Conservation (phyloP, 345 rosid genomes). For the Iberis pinnata region DNA sequence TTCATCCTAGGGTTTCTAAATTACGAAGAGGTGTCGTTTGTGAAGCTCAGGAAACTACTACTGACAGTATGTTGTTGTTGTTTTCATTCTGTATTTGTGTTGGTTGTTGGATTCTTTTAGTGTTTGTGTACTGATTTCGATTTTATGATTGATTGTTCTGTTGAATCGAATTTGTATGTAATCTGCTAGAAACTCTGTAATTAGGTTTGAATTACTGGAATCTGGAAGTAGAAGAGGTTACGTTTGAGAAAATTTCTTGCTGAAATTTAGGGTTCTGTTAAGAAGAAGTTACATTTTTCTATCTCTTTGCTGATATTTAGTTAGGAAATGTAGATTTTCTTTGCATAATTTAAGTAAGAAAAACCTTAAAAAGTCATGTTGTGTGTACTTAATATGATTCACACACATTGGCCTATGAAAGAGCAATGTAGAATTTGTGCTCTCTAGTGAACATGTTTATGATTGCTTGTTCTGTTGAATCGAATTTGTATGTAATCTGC, state of each 20-base stretch:
- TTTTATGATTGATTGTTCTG: background rate
- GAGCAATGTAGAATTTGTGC: too few relatives aligned
- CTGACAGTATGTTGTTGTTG: slow-evolving; percentile 29
- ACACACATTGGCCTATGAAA: slow-evolving; percentile 18
- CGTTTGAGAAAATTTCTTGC: slow-evolving; percentile 8
- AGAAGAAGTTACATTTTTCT: slow-evolving; percentile 9
- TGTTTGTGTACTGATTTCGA: background rate
- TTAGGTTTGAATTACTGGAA: slow-evolving; percentile 9
- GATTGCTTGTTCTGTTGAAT: background rate
- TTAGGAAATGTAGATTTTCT: too few relatives aligned
- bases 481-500: slow-evolving; percentile 4
- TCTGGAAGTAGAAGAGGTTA: slow-evolving; percentile 10
- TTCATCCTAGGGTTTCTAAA: slow-evolving; percentile 35
- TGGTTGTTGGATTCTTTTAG: background rate
- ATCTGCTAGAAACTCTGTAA: background rate
- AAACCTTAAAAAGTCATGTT: background rate
- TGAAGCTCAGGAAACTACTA: slow-evolving; percentile 45
- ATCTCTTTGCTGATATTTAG: background rate
- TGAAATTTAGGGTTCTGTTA: slow-evolving; percentile 25
- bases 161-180: background rate
- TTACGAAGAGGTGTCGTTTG: slow-evolving; percentile 36
- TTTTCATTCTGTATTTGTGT: background rate
- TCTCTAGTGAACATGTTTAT: too few relatives aligned
- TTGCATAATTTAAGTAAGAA: background rate
- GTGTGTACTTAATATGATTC: slow-evolving; percentile 1